A percentile compares a stretch with the other conserved stretches of the same genome.
These are phyloP conservation scores for Didymella exigua DNA, from an alignment of 2,329 filamentous ascomycete species.

Conservation along the genomic window DNA sequence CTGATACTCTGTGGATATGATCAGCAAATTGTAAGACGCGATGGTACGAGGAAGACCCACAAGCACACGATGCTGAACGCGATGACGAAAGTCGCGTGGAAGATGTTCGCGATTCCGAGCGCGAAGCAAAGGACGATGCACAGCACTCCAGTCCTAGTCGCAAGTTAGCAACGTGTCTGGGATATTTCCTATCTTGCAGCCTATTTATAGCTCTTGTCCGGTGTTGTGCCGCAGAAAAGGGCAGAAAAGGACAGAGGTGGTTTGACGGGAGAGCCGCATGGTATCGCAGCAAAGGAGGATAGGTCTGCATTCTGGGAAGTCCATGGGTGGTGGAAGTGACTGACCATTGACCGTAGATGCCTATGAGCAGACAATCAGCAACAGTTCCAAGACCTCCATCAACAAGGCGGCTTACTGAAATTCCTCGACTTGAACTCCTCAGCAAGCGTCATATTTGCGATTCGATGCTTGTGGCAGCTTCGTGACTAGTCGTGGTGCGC, in stretches of 20 bases:
- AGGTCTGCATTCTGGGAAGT: not conserved
- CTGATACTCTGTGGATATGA: conserved; percentile 47
- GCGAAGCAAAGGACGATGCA: conserved; percentile 70
- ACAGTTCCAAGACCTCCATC: conserved; percentile 16
- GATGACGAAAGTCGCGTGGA: conserved; percentile 63
- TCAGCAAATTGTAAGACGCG: conserved; percentile 7
- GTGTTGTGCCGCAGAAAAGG: not conserved
- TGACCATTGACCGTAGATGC: conserved; percentile 73
- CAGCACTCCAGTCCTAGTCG: conserved; percentile 59
- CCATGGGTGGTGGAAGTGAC: conserved; percentile 35
- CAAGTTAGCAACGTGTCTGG: conserved; percentile 20
- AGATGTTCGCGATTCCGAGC: conserved; percentile 71
- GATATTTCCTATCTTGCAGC: not conserved
- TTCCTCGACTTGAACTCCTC: conserved; percentile 69
- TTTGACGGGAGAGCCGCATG: not conserved
- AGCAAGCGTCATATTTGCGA: conserved; percentile 59
- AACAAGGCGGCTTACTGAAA: conserved; percentile 61
- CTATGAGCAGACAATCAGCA: conserved; percentile 52
- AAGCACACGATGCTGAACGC: conserved; percentile 63
- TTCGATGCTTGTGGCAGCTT: not conserved
- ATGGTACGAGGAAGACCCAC: conserved; percentile 39
- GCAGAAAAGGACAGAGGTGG: not conserved
- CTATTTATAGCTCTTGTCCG: not conserved
- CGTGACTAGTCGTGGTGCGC: conserved; percentile 13
- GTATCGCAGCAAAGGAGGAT: too few species aligned